A percentile compares a stretch with the other conserved stretches of the same genome.
phyloP scores from a whole-genome alignment of 2,329 filamentous ascomycete genomes.

The Xylariaceae sp. region DNA sequence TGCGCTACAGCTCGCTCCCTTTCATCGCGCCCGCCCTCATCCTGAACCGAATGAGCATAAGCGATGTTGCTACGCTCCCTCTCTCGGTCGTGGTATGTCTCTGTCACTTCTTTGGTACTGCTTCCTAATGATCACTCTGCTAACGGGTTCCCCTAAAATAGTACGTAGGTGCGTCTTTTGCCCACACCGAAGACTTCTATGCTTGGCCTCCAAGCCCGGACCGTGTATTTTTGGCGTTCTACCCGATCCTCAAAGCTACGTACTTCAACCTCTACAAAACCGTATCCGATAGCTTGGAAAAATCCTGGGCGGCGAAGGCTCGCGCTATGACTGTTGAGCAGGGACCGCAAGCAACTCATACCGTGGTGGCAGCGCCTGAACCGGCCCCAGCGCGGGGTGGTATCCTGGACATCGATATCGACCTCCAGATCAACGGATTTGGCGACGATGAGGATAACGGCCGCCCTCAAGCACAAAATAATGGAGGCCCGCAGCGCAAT shows the following conservation, averaged over 20 bases:
- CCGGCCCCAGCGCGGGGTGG: slow-evolving; percentile 15
- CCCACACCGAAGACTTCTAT: slow-evolving; percentile 41
- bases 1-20: slow-evolving; percentile 41
- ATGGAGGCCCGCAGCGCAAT: slow-evolving; percentile 15
- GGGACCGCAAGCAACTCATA: slow-evolving; percentile 9
- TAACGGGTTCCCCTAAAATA: slow-evolving; percentile 25
- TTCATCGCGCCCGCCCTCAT: slow-evolving; percentile 64
- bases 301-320: slow-evolving; percentile 41
- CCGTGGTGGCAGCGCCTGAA: slow-evolving; percentile 9
- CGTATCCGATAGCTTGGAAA: slow-evolving; percentile 44
- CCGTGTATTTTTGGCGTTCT: slow-evolving; percentile 42
- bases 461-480: slow-evolving; percentile 23
- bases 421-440: slow-evolving; percentile 23
- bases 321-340: slow-evolving; percentile 29
- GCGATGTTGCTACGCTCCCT: slow-evolving; percentile 43
- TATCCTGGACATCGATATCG: slow-evolving; percentile 25
- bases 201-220: slow-evolving; percentile 51
- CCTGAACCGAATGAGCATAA: slow-evolving; percentile 58
- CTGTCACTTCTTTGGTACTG: slow-evolving; percentile 11
- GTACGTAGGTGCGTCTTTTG: slow-evolving; percentile 40
- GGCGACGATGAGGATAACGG: slow-evolving; percentile 17
- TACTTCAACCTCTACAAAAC: slow-evolving; percentile 44
- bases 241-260: slow-evolving; percentile 41
- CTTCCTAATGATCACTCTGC: not conserved
- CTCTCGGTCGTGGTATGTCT: slow-evolving; percentile 30